Base-by-base conservation (phyloP, 768 basidiomycete species). In the Sporobolomyces pararoseus region DNA sequence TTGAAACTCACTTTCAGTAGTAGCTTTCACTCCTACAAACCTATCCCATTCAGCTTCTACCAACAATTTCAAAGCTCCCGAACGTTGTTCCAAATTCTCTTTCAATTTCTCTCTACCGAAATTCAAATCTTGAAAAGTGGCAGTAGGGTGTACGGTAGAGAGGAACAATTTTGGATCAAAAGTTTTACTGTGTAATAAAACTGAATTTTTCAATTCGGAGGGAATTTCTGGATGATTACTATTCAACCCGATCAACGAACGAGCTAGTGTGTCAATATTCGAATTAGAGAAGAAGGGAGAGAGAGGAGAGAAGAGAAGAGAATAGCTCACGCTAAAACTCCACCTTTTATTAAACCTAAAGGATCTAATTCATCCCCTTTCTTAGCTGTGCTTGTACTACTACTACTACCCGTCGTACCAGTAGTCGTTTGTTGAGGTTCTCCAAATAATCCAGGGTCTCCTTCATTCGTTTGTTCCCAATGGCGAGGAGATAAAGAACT, bases 31-130 rank as follows among this genome's bases (percentile, higher is more conserved):
- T 4, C 91, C 90, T 23, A 98, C 95, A 76, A 98, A 99, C 17
- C 92, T 84, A 80, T 98, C 94, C 79, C 98, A 97, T 79, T 98
- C 96, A 75, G 97, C 92, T 78, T 97, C 94, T 14, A 99, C 96
- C 37, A 99, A 84, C 27, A 94, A 86, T 47, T 93, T 84, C 65
- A 98, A 88, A n/a, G 94, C 96, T 74, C 94, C 90, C 2, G 92
- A 94, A 51, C 94, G 86, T 2, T 88, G 85, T 76, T 98, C 94
- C 66, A 98, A 88, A 17, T 90, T 88, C 12, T 85, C 81, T 71
- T 72, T 69, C 13, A 72, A 34, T 42, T 54, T 39, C 19, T 69
- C 66, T 0, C 71, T 66, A 19, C 55, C 73, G 60, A 84, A 80
- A 2, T 87, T 86, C 23, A 99, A 84, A 78, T 96, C 93, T 80